Evolutionary conservation across 148 eudicot species (phyloP), one percentile per base, ranked within the genome.

Genomic region (Simmondsia chinensis): DNA sequence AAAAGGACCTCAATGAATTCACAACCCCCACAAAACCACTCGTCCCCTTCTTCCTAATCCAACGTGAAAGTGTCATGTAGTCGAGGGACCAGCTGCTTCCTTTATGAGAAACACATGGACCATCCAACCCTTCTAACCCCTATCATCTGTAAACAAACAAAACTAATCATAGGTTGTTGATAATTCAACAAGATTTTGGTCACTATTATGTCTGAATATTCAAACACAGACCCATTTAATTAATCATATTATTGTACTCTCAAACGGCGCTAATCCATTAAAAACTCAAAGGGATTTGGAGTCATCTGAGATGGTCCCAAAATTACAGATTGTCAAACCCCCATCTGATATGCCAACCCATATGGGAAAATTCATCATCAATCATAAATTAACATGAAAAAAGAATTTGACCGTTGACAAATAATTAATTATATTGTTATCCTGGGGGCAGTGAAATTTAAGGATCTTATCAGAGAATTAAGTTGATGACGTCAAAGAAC

Each of bases 81-180:
- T 43, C 25, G 13, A 20, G 18, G n/a, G 46, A 64, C 39, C 28
- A 39, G 37, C 59, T 66, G 60, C 27, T 42, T 18, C 48, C 22
- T 47, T 27, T 35, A 59, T 28, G 47, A 48, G 20, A 21, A 59
- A 59, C 71, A 66, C 60, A 66, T 66, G 71, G 65, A 56, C 50
- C 65, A 59, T 29, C 48, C 55, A 16, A 16, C 4, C 33, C 16
- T 65, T 65, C 23, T 48, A 33, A 27, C 50, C 43, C 54, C 39
- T 33, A 44, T 59, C 40, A 58, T 59, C 56, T 58, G 41, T 40
- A 40, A 15, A 33, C 27, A 29, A 50, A 44, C 22, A 12, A 37
- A 31, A 26, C 24, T 43, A 54, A 60, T 60, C 52, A 59, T 58
- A 46, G 3, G 40, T 51, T 39, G 28, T 6, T 43, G 28, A 29